These are phyloP conservation scores for Wallacemonas sp. DNA, from an alignment of 208 protist genomes.

Conservation along the genomic window DNA sequence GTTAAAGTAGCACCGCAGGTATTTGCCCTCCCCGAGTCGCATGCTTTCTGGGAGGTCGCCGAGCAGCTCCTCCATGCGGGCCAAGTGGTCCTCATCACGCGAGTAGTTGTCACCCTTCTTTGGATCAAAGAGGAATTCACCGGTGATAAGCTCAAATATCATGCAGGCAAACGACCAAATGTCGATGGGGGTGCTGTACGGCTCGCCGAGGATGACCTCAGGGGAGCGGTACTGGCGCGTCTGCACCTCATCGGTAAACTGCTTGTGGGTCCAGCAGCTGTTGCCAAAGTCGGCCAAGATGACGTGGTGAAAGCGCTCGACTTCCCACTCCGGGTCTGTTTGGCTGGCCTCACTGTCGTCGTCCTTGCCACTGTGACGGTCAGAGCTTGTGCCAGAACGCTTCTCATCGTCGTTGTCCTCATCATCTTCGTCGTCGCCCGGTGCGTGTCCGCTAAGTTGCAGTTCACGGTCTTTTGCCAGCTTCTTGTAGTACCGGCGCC, in stretches of 20 bases:
- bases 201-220: slow-evolving; percentile 91
- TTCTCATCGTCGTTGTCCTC: slow-evolving; percentile 11
- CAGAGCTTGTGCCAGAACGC: slow-evolving; percentile 3
- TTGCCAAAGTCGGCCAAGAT: slow-evolving; percentile 98
- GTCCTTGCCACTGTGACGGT: slow-evolving; percentile 3
- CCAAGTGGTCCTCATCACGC: slow-evolving; percentile 93
- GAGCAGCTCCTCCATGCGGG: slow-evolving; percentile 93
- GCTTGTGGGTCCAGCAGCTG: slow-evolving; percentile 96
- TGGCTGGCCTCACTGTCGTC: slow-evolving; percentile 55
- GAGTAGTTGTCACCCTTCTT: slow-evolving; percentile 89
- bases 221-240: slow-evolving; percentile 93
- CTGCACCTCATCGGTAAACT: slow-evolving; percentile 96
- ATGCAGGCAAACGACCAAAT: slow-evolving; percentile 94
- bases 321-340: slow-evolving; percentile 82
- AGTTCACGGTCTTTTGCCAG: slow-evolving; percentile 51
- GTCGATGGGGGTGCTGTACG: slow-evolving; percentile 85
- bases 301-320: slow-evolving; percentile 87
- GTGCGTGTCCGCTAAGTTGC: slow-evolving; percentile 6
- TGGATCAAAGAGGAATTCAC: slow-evolving; percentile 94
- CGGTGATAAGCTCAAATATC: slow-evolving; percentile 94
- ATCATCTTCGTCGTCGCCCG: slow-evolving; percentile 22
- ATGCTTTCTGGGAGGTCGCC: slow-evolving; percentile 89
- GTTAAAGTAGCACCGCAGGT: slow-evolving; percentile 84
- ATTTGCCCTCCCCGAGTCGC: slow-evolving; percentile 74
- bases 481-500: slow-evolving; percentile 91